Base-by-base conservation (phyloP, 176 grass and related monocot genomes). In the Eleusine coracana region DNA sequence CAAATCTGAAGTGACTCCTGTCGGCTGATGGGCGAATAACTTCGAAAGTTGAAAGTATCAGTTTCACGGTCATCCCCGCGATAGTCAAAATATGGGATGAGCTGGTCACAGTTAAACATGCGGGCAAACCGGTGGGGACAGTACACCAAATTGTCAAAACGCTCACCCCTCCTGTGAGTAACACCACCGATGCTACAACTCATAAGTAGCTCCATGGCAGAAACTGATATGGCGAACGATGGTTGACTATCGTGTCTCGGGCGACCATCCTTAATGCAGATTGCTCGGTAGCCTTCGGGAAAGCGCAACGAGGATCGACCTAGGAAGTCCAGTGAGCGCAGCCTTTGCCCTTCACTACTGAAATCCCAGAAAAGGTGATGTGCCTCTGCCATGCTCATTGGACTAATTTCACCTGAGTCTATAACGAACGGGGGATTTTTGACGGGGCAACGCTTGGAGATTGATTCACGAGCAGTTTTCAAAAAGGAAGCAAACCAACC, bases 271-370 rank as follows among this genome's bases (percentile, higher is more conserved):
- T 0, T 0, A 20, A 78, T 20, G 1, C 4, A 10, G 6, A 64
- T 0, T 2, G n/a, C 0, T 0, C 11, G n/a, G 0, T 0, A 10
- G 0, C 21, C 10, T 1, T 25, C 10, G 0, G 68, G 20, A 14
- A 70, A 70, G 0, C 68, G 40, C 5, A 23, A 1, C 1, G 21
- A 45, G 1, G 68, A 70, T 1, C 40, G 8, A 2, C 68, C 68
- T 2, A 69, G 6, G 12, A 69, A 69, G 21, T 69, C 18, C 18
- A 69, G 4, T 10, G 20, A 12, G 1, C 20, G 20, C 4, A 45
- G 4, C 2, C 10, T 40, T 1, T 70, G 10, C 0, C 68, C 68
- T 13, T 11, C 41, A 2, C 4, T 10, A 45, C 23, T 21, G 25
- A 70, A 70, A 45, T 70, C 68, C 5, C 20, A n/a, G 1, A 70